These are phyloP conservation scores for Saccharomyces hybrid DNA, from an alignment of 1,139 yeast genomes.

Conservation along the genomic window DNA sequence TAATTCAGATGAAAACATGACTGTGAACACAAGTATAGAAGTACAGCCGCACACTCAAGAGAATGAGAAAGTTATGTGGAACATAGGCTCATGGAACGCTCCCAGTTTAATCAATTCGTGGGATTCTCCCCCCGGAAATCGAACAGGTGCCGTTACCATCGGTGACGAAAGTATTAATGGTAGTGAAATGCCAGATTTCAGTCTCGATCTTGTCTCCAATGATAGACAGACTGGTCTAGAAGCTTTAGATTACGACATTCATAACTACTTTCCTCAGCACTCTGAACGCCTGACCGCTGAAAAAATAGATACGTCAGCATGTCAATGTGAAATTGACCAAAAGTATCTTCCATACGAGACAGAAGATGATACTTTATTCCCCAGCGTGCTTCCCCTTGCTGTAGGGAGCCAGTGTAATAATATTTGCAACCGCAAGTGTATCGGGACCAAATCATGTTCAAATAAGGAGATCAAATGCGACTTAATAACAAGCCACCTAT, in stretches of 20 bases:
- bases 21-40: background rate
- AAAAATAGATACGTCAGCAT: background rate
- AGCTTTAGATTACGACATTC: background rate
- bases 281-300: background rate
- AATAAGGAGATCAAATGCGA: conserved; percentile 11
- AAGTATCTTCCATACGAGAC: background rate
- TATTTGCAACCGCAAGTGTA: conserved; percentile 4
- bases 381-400: background rate
- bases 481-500: conserved; percentile 9
- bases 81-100: background rate
- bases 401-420: background rate
- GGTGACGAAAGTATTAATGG: background rate
- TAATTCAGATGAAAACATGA: background rate
- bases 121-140: background rate
- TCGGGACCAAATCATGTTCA: background rate
- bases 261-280: background rate
- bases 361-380: background rate
- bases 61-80: background rate
- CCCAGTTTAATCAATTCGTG: background rate
- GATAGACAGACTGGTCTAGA: background rate
- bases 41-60: background rate
- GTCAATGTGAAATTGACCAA: background rate
- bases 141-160: background rate
- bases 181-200: background rate
- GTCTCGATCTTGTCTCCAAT: background rate